phyloP scores from a whole-genome alignment of 345 rosid species.

The Euphorbia peplus region DNA sequence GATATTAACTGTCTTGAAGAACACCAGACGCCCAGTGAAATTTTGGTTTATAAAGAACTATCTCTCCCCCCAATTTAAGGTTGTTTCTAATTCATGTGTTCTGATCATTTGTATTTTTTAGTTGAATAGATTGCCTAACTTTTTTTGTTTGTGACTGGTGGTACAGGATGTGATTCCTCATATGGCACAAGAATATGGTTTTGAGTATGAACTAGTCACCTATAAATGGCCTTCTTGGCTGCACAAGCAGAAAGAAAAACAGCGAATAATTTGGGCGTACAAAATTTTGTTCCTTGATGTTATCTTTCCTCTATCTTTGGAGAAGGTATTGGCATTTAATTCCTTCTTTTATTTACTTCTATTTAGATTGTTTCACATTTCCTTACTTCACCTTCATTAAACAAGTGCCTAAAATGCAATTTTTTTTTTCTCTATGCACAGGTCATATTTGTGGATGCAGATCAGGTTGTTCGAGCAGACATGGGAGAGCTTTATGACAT shows the following conservation, averaged over 20 bases:
- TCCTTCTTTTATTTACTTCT: constrained; percentile 5
- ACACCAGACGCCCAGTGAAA: constrained; percentile 84
- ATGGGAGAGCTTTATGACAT: constrained; percentile 98
- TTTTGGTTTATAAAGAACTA: constrained; percentile 99
- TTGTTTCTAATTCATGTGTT: constrained; percentile 20
- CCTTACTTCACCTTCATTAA: constrained; percentile 9
- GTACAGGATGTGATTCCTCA: constrained; percentile 90
- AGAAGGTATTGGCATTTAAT: constrained; percentile 50
- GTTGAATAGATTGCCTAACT: constrained; percentile 10
- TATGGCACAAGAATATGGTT: constrained; percentile 91
- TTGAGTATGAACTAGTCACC: constrained; percentile 86
- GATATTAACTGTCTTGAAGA: constrained; percentile 94
- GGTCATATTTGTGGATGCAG: constrained; percentile 99
- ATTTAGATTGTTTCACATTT: not conserved
- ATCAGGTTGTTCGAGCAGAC: constrained; percentile 90
- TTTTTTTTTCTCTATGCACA: constrained; percentile 26
- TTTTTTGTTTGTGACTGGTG: constrained; percentile 9
- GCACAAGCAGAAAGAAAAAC: constrained; percentile 99
- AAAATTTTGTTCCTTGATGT: constrained; percentile 97
- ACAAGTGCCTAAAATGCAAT: constrained; percentile 12
- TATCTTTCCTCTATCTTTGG: constrained; percentile 92
- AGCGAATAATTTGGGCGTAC: constrained; percentile 97
- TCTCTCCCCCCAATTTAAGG: constrained; percentile 99
- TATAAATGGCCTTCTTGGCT: constrained; percentile 99
- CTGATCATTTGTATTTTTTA: not conserved